Evolutionary conservation across 192 early-diverging fungal genomes (phyloP).

Genomic region (Gryganskiella cystojenkinii): DNA sequence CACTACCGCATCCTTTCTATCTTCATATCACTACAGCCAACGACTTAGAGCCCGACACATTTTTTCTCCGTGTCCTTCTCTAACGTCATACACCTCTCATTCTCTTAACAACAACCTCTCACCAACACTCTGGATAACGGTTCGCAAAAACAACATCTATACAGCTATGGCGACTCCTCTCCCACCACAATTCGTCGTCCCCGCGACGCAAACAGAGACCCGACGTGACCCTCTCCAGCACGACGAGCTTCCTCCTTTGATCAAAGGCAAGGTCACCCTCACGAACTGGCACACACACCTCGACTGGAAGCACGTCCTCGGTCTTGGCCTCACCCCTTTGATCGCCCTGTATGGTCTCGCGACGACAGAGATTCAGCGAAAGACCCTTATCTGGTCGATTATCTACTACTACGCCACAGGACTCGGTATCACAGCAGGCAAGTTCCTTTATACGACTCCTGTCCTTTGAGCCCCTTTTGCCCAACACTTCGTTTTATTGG

Average conservation of each 20-base stretch:
- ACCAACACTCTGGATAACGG: too few species aligned
- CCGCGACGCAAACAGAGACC: slow-evolving; percentile 14
- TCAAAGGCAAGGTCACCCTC: slow-evolving; percentile 47
- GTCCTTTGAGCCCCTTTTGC: too few species aligned
- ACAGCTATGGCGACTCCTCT: slow-evolving; percentile 25
- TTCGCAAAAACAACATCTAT: background rate
- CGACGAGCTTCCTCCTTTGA: slow-evolving; percentile 10
- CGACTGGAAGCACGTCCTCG: slow-evolving; percentile 73
- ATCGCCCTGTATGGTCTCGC: slow-evolving; percentile 80
- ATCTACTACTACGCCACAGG: slow-evolving; percentile 80
- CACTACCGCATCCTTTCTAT: too few species aligned
- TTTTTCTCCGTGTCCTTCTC: too few species aligned
- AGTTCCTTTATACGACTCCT: too few species aligned
- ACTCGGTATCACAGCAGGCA: slow-evolving; percentile 87
- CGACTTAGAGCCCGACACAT: too few species aligned
- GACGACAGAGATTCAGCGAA: slow-evolving; percentile 68
- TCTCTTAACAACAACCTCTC: too few species aligned
- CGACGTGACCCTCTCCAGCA: slow-evolving; percentile 22
- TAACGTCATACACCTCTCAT: too few species aligned
- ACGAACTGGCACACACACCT: slow-evolving; percentile 63
- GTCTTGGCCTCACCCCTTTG: slow-evolving; percentile 74
- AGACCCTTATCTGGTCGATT: slow-evolving; percentile 76
- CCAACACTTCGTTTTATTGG: background rate
- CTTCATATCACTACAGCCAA: too few species aligned
- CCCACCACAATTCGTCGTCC: slow-evolving; percentile 11